A percentile compares a stretch with the other conserved stretches of the same genome.
phyloP scores from a whole-genome alignment of 139 green algal species.

The Ettlia oleoabundans region DNA sequence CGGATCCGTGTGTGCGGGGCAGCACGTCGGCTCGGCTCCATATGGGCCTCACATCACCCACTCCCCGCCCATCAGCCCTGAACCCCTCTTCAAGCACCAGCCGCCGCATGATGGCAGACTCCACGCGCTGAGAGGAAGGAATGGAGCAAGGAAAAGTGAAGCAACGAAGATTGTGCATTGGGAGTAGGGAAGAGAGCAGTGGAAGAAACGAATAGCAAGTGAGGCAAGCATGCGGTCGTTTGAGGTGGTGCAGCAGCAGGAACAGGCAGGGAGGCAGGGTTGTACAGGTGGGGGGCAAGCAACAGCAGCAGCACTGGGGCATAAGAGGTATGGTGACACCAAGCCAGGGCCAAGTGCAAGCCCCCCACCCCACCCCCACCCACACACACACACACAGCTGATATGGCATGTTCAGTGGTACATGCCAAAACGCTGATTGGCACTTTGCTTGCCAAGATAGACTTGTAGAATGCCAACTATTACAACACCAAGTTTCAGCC shows the following conservation, averaged over 20 bases:
- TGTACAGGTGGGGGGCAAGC: too few relatives aligned
- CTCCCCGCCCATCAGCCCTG: slow-evolving; percentile 80
- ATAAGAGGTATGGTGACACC: too few relatives aligned
- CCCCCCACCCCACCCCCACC: too few relatives aligned
- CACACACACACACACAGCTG: too few relatives aligned
- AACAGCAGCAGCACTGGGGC: too few relatives aligned
- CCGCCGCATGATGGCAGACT: slow-evolving; percentile 67
- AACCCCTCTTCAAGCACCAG: slow-evolving; percentile 71
- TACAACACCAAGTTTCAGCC: too few relatives aligned
- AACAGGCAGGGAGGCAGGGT: background rate
- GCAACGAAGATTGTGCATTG: background rate
- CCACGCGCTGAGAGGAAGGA: slow-evolving; percentile 48
- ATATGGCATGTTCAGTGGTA: too few relatives aligned
- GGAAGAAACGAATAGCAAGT: background rate
- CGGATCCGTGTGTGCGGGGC: slow-evolving; percentile 90
- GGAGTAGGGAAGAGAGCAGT: background rate
- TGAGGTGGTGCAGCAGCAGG: background rate
- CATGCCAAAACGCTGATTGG: too few relatives aligned
- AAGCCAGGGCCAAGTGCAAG: too few relatives aligned
- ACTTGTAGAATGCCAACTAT: too few relatives aligned
- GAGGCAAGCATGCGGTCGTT: background rate
- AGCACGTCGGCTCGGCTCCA: slow-evolving; percentile 70
- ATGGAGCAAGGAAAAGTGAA: background rate
- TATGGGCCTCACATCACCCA: slow-evolving; percentile 87
- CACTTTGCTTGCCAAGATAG: too few relatives aligned